A percentile compares a stretch with the other conserved stretches of the same genome.
Conservation (phyloP, 208 protist genomes). For the Acanthamoeba royreba region DNA sequence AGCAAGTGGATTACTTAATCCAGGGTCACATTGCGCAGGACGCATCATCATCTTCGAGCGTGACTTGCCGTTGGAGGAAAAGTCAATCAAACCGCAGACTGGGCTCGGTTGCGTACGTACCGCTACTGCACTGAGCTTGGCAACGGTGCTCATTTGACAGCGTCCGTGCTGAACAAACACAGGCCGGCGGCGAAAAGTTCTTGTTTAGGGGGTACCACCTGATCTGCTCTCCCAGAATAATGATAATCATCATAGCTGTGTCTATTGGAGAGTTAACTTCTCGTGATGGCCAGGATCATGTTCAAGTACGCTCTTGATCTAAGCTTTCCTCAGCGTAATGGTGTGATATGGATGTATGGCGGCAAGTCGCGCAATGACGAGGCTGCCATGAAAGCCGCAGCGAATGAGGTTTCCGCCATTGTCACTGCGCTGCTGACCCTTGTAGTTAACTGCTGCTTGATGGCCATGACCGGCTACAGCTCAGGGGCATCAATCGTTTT, state of each 20-base stretch:
- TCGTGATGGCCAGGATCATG: not conserved
- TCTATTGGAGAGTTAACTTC: not conserved
- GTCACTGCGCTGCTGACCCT: not conserved
- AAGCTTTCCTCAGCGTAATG: not conserved
- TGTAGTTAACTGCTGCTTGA: not conserved
- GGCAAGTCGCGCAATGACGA: not conserved
- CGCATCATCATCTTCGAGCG: conserved; percentile 22
- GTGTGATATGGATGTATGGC: not conserved
- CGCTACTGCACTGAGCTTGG: not conserved
- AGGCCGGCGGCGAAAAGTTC: conserved; percentile 31
- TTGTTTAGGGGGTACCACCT: not conserved
- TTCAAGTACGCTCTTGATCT: conserved; percentile 24
- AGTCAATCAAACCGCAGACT: not conserved
- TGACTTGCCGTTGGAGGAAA: not conserved
- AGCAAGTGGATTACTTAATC: not conserved
- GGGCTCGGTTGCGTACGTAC: not conserved
- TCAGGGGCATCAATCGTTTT: not conserved
- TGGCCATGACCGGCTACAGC: not conserved
- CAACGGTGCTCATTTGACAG: not conserved
- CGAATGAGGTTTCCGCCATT: not conserved
- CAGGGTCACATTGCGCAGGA: not conserved
- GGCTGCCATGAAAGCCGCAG: not conserved
- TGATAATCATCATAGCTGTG: not conserved
- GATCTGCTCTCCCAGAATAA: not conserved
- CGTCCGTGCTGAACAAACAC: not conserved